Evolutionary conservation across 164 flowering plant genomes (phyloP), one percentile per base, ranked within the genome.

Genomic region (Buxus sempervirens): DNA sequence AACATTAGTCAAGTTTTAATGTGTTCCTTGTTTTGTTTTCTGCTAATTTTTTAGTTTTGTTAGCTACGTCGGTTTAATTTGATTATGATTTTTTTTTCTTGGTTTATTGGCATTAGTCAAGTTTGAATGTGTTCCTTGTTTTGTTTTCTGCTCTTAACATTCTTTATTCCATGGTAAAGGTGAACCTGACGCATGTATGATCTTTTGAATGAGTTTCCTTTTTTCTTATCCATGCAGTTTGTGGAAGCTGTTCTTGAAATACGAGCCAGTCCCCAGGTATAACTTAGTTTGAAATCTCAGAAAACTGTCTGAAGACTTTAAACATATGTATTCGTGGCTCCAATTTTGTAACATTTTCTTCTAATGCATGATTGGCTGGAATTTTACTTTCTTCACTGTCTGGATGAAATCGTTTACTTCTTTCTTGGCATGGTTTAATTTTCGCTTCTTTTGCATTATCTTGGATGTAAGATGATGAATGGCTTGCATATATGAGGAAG

Each of bases 241-340:
- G 98, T 90, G 61, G 94, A 92, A 85, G 94, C 88, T 20, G 70
- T 83, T 62, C 74, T 92, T n/a, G 79, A 69, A 15, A 77, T 92
- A 54, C 85, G 66, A 68, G 96, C 88, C 45, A 74, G 81, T 62
- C 36, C 75, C 19, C 70, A 88, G 96, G 97, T 88, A 83, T 3
- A 19, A 16, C 56, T 15, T 23, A 28, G 18, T 56, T 10, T 56
- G 0, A 16, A 41, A 21, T 27, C 24, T 16, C 53, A 23, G 23
- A 15, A 62, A 32, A 32, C 38, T 32, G 38, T 32, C 38, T 32
- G 38, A 32, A 32, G 38, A 3, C 38, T 32, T 7, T 32, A 19
- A 20, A 60, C 20, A 2, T 62, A 14, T 38, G 16, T 9, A 62
- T 5, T 55, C n/a, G n/a, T 55, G 14, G 26, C 28, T 41, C 59